Evolutionary conservation across 768 basidiomycete species (phyloP).

Genomic region (Lactifluus volemus): DNA sequence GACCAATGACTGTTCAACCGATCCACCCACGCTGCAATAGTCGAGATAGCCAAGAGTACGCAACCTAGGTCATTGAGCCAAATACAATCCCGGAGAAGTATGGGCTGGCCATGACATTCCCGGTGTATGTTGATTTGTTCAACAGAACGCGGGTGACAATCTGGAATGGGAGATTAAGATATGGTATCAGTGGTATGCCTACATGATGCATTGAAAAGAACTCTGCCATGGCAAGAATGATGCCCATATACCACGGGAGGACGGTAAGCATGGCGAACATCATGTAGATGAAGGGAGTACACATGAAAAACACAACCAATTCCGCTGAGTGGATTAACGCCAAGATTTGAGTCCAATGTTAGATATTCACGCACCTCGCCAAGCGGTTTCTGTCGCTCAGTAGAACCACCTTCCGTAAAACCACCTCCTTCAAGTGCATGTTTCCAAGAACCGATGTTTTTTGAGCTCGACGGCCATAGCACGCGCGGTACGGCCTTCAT

Average conservation of each 20-base stretch:
- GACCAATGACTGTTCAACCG: conserved; percentile 47
- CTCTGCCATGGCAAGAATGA: conserved; percentile 74
- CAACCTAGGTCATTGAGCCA: conserved; percentile 43
- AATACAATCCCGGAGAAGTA: conserved; percentile 91
- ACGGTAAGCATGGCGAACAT: conserved; percentile 79
- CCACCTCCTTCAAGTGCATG: conserved; percentile 84
- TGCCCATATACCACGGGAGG: conserved; percentile 84
- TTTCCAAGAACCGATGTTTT: conserved; percentile 82
- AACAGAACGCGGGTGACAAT: conserved; percentile 80
- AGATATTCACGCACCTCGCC: conserved; percentile 46
- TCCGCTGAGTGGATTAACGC: conserved; percentile 41
- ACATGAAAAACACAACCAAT: conserved; percentile 72
- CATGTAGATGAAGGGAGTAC: conserved; percentile 68
- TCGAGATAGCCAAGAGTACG: conserved; percentile 49
- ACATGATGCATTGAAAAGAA: conserved; percentile 95
- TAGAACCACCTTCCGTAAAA: conserved; percentile 64
- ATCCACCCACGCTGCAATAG: conserved; percentile 59
- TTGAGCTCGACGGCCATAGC: conserved; percentile 96
- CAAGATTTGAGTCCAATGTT: neutral
- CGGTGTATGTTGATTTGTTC: conserved; percentile 73
- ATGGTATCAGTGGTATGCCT: conserved; percentile 25
- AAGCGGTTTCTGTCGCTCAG: conserved; percentile 55
- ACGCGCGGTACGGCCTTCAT: conserved; percentile 75
- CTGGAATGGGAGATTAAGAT: conserved; percentile 29
- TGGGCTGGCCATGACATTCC: conserved; percentile 76